Evolutionary conservation across 768 basidiomycete genomes (phyloP).

Genomic region (Kwoniella sp.): DNA sequence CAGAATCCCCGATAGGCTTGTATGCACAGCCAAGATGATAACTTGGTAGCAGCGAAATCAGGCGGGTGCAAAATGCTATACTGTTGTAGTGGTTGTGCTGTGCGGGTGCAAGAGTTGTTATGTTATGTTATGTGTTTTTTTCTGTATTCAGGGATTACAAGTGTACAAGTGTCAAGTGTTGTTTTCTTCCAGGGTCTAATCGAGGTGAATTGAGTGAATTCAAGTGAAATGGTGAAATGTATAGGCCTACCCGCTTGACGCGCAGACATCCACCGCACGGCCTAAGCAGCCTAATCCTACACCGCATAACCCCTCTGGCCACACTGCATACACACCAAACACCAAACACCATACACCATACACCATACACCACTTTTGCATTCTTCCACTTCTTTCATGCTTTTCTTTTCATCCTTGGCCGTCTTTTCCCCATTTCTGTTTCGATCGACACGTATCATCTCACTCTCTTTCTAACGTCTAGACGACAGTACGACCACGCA

Average conservation of each 20-base stretch:
- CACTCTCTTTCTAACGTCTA: constrained; percentile 17
- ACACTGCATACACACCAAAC: neutral
- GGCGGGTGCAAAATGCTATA: neutral
- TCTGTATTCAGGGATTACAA: constrained; percentile 1
- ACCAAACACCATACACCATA: constrained; percentile 12
- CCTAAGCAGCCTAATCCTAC: too few relatives aligned
- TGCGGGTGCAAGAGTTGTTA: too few relatives aligned
- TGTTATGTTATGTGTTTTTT: too few relatives aligned
- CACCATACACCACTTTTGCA: constrained; percentile 1
- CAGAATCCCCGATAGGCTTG: neutral
- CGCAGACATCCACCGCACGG: neutral
- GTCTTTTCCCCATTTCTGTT: neutral
- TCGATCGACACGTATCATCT: neutral
- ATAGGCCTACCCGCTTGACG: too few relatives aligned
- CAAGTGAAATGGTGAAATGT: neutral
- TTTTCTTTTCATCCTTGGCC: neutral
- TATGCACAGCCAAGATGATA: neutral
- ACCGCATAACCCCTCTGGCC: too few relatives aligned
- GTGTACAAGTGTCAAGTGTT: too few relatives aligned
- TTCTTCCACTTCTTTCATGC: neutral
- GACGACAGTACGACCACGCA: constrained; percentile 9
- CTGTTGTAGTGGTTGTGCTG: too few relatives aligned
- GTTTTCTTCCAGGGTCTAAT: neutral
- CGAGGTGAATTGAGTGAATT: neutral
- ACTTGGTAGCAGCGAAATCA: too few relatives aligned